Conservation (phyloP, 2,329 filamentous ascomycete genomes). For the Colletotrichum sp. region DNA sequence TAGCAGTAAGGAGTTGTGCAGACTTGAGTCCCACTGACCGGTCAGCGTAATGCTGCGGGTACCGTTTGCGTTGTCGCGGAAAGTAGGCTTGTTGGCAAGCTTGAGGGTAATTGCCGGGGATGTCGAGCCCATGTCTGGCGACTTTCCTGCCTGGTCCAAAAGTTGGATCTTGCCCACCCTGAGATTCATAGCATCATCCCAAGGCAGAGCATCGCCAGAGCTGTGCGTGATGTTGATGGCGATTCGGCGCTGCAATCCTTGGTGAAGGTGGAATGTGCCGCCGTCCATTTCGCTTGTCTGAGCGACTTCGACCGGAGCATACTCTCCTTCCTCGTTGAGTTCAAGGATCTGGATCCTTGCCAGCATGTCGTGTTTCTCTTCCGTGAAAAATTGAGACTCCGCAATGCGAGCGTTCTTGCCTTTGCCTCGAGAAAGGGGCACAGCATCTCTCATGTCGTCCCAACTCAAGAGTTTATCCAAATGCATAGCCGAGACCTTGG, state of each 20-base stretch:
- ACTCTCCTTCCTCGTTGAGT: slow-evolving; percentile 88
- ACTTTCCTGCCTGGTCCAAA: slow-evolving; percentile 84
- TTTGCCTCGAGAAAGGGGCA: slow-evolving; percentile 63
- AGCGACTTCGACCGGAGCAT: slow-evolving; percentile 90
- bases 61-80: slow-evolving; percentile 87
- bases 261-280: slow-evolving; percentile 94
- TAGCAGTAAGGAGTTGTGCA: slow-evolving; percentile 91
- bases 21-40: slow-evolving; percentile 96
- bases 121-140: slow-evolving; percentile 76
- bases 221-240: slow-evolving; percentile 90
- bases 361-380: slow-evolving; percentile 94
- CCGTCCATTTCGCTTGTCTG: slow-evolving; percentile 83
- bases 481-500: slow-evolving; percentile 90
- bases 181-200: slow-evolving; percentile 81
- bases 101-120: slow-evolving; percentile 79
- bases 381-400: slow-evolving; percentile 90
- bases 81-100: slow-evolving; percentile 76
- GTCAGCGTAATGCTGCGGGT: slow-evolving; percentile 84
- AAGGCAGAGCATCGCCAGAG: slow-evolving; percentile 85
- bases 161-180: slow-evolving; percentile 83
- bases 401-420: slow-evolving; percentile 70
- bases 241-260: slow-evolving; percentile 89
- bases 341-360: slow-evolving; percentile 88
- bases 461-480: slow-evolving; percentile 96
- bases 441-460: slow-evolving; percentile 94